Conservation (phyloP, 2,329 filamentous ascomycete species). For the Ceratocystis destructans region DNA sequence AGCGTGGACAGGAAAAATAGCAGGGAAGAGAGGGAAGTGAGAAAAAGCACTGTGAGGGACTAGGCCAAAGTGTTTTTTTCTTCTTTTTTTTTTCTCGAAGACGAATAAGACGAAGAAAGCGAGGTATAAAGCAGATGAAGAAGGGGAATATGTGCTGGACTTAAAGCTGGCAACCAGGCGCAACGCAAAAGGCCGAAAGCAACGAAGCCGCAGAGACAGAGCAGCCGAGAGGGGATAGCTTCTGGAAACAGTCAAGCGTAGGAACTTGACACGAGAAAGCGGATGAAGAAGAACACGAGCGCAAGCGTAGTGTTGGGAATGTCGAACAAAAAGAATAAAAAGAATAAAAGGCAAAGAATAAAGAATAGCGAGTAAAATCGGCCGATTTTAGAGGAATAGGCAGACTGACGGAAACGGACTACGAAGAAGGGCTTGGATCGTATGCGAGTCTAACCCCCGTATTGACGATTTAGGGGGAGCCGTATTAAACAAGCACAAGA, state of each 20-base stretch:
- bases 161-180: neutral
- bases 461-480: neutral
- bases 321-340: neutral
- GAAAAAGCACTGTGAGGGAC: neutral
- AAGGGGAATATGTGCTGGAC: neutral
- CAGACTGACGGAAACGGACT: neutral
- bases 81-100: neutral
- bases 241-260: slow-evolving; percentile 7
- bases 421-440: neutral
- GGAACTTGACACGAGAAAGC: slow-evolving; percentile 9
- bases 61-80: too few species aligned
- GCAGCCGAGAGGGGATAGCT: neutral
- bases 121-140: neutral
- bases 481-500: neutral
- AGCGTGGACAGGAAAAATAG: neutral
- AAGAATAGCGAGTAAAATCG: neutral
- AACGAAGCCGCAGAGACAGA: neutral
- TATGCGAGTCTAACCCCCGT: neutral
- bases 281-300: neutral
- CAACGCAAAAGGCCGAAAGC: neutral
- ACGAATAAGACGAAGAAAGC: neutral
- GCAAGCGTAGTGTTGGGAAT: too few species aligned
- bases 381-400: neutral
- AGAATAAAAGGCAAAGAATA: neutral
- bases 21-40: neutral